Evolutionary conservation across 768 basidiomycete genomes (phyloP), one percentile per base, ranked within the genome.

Genomic region (Tricholoma matsutake): DNA sequence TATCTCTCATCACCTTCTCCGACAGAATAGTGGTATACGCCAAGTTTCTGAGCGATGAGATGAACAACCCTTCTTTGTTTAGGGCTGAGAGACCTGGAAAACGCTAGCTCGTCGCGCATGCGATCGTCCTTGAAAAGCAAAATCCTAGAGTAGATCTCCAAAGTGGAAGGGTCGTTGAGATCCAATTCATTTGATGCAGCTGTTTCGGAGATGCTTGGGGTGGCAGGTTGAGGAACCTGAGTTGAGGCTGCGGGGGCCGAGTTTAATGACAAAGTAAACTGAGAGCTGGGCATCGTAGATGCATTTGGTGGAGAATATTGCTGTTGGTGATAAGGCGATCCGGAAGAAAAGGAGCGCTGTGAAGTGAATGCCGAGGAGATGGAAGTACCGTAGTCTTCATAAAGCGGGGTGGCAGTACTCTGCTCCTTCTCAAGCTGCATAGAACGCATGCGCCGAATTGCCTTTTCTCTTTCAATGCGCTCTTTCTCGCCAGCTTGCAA

Each of bases 401-500:
- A 93, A 45, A 81, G 73, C 28, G 80, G 79, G 32, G 78, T 77
- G 34, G 75, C 76, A 63, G 69, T 77, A 18, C 76, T 79, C 61
- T 88, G 84, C 67, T 94, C 92, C 74, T 92, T 92, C 77, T 94
- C 92, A 31, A 97, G 75, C 71, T 98, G 95, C 86, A 97, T 96
- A 51, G 92, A 95, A 66, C 93, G 88, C 96, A 99, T 99, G 63
- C 97, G 85, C 64, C 96, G 90, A 63, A 99, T 87, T 2, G 97
- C 97, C 81, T 99, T 99, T 80, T 98, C 96, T 60, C 96, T 81
- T 75, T 99, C 97, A 70, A 98, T 99, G 60, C 94, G 86, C 71
- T 99, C 97, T 78, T 99, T 99, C 77, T 99, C 97, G 54, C 96
- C 96, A 3, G 96, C 95, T 73, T 98, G 96, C n/a, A 99, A 79